A percentile compares a stretch with the other conserved stretches of the same genome.
Conservation (phyloP, 225 moss, liverwort and hornwort species). For the Physcomitrium patens region DNA sequence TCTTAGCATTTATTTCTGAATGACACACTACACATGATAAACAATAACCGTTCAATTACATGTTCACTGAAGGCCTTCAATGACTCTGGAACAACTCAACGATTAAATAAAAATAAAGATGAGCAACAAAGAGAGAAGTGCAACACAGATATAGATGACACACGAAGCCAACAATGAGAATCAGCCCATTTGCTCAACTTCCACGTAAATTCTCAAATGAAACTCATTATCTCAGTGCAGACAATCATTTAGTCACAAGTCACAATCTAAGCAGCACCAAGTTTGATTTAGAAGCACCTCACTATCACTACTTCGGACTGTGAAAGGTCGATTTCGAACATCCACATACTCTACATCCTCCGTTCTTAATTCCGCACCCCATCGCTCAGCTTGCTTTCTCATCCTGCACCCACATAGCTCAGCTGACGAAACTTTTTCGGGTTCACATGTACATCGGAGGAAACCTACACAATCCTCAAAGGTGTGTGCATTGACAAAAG, state of each 20-base stretch:
- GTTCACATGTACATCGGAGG: slow-evolving; percentile 14
- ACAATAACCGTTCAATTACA: neutral
- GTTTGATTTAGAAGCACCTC: slow-evolving; percentile 60
- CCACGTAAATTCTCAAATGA: neutral
- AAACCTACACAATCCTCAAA: neutral
- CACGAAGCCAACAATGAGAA: neutral
- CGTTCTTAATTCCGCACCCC: slow-evolving; percentile 91
- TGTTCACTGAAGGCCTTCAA: neutral
- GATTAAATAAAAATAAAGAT: neutral
- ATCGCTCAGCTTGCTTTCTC: slow-evolving; percentile 91
- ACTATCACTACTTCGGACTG: slow-evolving; percentile 80
- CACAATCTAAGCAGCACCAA: neutral
- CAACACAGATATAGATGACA: neutral
- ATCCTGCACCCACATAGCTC: slow-evolving; percentile 65
- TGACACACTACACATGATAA: neutral
- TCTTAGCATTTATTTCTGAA: slow-evolving; percentile 36
- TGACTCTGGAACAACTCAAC: neutral
- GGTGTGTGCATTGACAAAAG: neutral
- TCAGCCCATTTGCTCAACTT: neutral
- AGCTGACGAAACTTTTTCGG: slow-evolving; percentile 2
- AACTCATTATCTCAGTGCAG: neutral
- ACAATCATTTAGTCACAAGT: neutral
- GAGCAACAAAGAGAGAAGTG: neutral
- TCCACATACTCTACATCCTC: slow-evolving; percentile 94
- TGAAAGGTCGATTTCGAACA: slow-evolving; percentile 78